Evolutionary conservation across 2,329 filamentous ascomycete species (phyloP).

Genomic region (Calonectria pseudoreteaudii): DNA sequence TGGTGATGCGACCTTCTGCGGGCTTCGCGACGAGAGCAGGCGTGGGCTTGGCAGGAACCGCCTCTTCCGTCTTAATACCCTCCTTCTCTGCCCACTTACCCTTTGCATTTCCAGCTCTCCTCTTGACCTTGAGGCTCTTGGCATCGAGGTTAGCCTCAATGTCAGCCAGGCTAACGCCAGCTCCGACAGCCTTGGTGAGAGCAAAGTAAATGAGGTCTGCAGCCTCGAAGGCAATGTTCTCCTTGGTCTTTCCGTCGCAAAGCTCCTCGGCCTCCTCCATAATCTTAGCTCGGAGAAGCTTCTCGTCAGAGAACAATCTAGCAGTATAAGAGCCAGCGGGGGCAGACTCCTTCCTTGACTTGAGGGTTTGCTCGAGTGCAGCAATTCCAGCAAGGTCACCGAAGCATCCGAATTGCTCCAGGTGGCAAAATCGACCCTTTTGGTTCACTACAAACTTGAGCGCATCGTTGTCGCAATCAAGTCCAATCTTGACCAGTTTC

Average conservation of each 20-base stretch:
- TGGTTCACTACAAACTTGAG: slow-evolving; percentile 91
- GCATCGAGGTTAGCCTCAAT: slow-evolving; percentile 93
- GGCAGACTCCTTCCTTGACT: slow-evolving; percentile 83
- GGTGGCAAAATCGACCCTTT: slow-evolving; percentile 92
- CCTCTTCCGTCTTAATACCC: slow-evolving; percentile 64
- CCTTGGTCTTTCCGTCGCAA: slow-evolving; percentile 83
- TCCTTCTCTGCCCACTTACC: slow-evolving; percentile 90
- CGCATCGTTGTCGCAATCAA: slow-evolving; percentile 96
- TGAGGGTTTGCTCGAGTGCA: slow-evolving; percentile 87
- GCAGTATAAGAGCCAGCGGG: slow-evolving; percentile 94
- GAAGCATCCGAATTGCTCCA: slow-evolving; percentile 93
- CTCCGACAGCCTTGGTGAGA: slow-evolving; percentile 86
- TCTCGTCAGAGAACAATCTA: slow-evolving; percentile 89
- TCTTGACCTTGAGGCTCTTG: slow-evolving; percentile 95
- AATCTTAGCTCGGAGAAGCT: slow-evolving; percentile 92
- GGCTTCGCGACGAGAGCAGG: slow-evolving; percentile 50
- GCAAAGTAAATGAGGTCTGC: slow-evolving; percentile 98
- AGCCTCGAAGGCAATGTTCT: slow-evolving; percentile 92
- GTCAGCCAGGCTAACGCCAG: slow-evolving; percentile 87
- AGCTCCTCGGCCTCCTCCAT: slow-evolving; percentile 98
- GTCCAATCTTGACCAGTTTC: slow-evolving; percentile 83
- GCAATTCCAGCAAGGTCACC: slow-evolving; percentile 85
- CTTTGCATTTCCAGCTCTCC: slow-evolving; percentile 93
- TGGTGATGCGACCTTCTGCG: slow-evolving; percentile 73
- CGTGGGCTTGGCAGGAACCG: slow-evolving; percentile 45